Evolutionary conservation across 805 yeast genomes (phyloP).

Genomic region (Aciculoconidium aculeatum): DNA sequence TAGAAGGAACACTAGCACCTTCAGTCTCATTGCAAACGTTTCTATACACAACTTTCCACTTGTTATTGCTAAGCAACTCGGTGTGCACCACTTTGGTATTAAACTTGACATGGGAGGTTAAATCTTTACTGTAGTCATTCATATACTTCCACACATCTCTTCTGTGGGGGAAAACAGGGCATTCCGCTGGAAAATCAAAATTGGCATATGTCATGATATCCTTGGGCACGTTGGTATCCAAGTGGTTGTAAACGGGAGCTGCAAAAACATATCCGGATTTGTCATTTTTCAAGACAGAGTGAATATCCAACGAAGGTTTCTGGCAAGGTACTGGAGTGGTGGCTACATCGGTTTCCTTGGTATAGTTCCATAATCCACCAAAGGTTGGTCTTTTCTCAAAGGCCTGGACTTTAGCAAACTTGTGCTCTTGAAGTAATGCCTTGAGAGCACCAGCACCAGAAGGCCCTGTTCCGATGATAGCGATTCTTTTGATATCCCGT

Average conservation of each 20-base stretch:
- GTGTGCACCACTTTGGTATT: slow-evolving; percentile 44
- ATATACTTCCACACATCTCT: slow-evolving; percentile 58
- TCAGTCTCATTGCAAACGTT: slow-evolving; percentile 22
- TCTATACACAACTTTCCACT: slow-evolving; percentile 42
- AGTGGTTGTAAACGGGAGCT: slow-evolving; percentile 52
- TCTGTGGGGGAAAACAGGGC: slow-evolving; percentile 55
- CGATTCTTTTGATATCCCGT: slow-evolving; percentile 9
- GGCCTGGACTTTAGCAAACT: slow-evolving; percentile 44
- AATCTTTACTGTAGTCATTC: slow-evolving; percentile 43
- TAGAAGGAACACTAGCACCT: slow-evolving; percentile 16
- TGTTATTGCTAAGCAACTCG: slow-evolving; percentile 12
- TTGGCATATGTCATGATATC: slow-evolving; percentile 61
- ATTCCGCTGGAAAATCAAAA: slow-evolving; percentile 41
- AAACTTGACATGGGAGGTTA: slow-evolving; percentile 37
- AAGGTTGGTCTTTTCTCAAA: slow-evolving; percentile 52
- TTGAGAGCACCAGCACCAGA: slow-evolving; percentile 19
- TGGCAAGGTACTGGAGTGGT: slow-evolving; percentile 16
- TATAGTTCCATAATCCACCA: slow-evolving; percentile 83
- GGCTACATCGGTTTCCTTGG: slow-evolving; percentile 21
- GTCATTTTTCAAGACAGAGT: slow-evolving; percentile 9
- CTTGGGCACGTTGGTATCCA: slow-evolving; percentile 67
- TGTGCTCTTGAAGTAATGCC: slow-evolving; percentile 50
- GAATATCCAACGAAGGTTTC: slow-evolving; percentile 13
- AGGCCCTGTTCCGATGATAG: slow-evolving; percentile 20
- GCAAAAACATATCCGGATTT: slow-evolving; percentile 15